These are phyloP conservation scores for Pseudocercospora musae DNA, from an alignment of 2,329 filamentous ascomycete species.

Conservation along the genomic window DNA sequence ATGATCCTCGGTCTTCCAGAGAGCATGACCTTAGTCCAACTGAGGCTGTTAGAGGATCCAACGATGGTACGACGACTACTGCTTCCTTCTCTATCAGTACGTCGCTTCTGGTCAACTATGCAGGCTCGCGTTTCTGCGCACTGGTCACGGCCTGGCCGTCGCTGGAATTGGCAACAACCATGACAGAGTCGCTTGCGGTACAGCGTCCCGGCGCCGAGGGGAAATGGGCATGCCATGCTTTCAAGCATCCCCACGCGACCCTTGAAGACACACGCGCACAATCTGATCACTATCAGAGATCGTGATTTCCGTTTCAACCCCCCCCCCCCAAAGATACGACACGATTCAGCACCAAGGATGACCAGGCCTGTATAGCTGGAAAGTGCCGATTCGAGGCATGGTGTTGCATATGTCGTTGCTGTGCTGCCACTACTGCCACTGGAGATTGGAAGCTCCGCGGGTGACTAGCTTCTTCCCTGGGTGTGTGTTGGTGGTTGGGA, in stretches of 20 bases:
- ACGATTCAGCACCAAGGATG: not conserved
- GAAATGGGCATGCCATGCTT: not conserved
- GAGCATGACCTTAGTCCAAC: not conserved
- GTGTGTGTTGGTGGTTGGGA: not conserved
- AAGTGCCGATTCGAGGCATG: not conserved
- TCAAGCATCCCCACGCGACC: not conserved
- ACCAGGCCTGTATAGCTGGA: not conserved
- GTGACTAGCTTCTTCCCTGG: not conserved
- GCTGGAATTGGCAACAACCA: not conserved
- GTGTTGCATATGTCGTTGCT: not conserved
- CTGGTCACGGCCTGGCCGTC: not conserved
- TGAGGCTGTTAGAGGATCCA: not conserved
- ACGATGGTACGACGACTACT: not conserved
- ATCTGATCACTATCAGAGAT: not conserved
- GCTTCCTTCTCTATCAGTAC: not conserved
- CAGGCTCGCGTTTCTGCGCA: not conserved
- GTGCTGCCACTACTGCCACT: not conserved
- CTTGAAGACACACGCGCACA: not conserved
- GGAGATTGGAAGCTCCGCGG: not conserved
- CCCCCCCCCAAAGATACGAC: not conserved
- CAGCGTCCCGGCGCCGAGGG: not conserved
- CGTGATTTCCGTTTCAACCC: not conserved
- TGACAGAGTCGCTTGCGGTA: not conserved
- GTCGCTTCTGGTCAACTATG: not conserved
- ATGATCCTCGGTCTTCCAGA: not conserved